phyloP scores from a whole-genome alignment of 1,284 basidiomycete species.

The Porogramme epimiltina region DNA sequence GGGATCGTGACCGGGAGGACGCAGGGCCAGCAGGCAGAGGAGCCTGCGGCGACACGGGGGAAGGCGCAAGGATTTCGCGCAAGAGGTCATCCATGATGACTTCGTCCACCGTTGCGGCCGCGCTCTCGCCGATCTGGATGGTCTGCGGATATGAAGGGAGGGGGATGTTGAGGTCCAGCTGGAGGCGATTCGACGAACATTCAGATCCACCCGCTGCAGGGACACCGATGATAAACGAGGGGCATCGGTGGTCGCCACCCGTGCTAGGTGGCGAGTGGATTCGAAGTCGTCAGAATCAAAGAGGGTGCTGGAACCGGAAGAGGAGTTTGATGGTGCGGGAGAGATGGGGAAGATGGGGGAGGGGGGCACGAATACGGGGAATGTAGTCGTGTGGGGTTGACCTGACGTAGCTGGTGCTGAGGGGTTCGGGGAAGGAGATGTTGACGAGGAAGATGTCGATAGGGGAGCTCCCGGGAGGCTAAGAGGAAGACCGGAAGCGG shows the following conservation, averaged over 20 bases:
- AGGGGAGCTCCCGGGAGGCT: slow-evolving; percentile 33
- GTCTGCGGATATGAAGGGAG: slow-evolving; percentile 23
- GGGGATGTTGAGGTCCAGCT: slow-evolving; percentile 30
- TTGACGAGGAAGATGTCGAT: slow-evolving; percentile 25
- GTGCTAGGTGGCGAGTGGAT: slow-evolving; percentile 92
- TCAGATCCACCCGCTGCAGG: slow-evolving; percentile 86
- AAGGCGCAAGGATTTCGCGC: slow-evolving; percentile 66
- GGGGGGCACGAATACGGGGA: slow-evolving; percentile 34
- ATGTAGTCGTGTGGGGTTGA: slow-evolving; percentile 34
- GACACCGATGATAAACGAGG: slow-evolving; percentile 60
- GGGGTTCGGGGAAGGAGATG: slow-evolving; percentile 30
- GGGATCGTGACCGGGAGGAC: slow-evolving; percentile 17
- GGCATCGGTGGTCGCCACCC: slow-evolving; percentile 79
- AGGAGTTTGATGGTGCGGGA: slow-evolving; percentile 50
- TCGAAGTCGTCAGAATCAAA: slow-evolving; percentile 43
- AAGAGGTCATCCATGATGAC: slow-evolving; percentile 64
- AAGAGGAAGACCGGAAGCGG: slow-evolving; percentile 61
- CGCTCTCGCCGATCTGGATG: slow-evolving; percentile 21
- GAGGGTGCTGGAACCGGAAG: slow-evolving; percentile 34
- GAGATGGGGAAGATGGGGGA: slow-evolving; percentile 46
- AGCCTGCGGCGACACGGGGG: slow-evolving; percentile 42
- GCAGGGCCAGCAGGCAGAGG: slow-evolving; percentile 31
- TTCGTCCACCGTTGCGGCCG: slow-evolving; percentile 45
- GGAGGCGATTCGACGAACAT: slow-evolving; percentile 30
- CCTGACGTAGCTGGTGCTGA: slow-evolving; percentile 26